Conservation (phyloP, 805 yeast genomes). For the Candida anglica region DNA sequence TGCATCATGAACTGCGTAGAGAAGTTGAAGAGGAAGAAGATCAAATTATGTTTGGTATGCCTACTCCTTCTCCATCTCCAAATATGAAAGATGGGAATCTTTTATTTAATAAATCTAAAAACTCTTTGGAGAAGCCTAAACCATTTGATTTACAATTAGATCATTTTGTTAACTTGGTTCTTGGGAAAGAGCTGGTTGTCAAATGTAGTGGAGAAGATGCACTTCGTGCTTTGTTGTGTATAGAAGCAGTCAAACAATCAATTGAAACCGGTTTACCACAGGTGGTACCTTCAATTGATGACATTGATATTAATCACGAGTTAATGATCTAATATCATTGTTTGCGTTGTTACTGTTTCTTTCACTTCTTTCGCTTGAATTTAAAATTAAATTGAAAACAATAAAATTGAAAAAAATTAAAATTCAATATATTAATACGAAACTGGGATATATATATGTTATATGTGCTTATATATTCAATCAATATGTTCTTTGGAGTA, state of each 20-base stretch:
- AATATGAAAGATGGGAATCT: constrained; percentile 18
- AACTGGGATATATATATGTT: too few relatives aligned
- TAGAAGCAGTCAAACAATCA: constrained; percentile 30
- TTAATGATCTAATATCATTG: constrained; percentile 10
- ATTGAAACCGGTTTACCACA: constrained; percentile 29
- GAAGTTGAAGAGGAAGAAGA: constrained; percentile 6
- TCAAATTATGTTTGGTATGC: constrained; percentile 10
- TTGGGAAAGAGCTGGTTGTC: constrained; percentile 20
- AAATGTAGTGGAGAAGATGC: constrained; percentile 33
- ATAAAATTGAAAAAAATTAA: constrained; percentile 18
- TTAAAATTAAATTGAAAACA: background rate
- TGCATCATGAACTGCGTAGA: constrained; percentile 8
- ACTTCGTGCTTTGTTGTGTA: constrained; percentile 27
- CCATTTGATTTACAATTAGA: constrained; percentile 39
- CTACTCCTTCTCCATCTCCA: constrained; percentile 31
- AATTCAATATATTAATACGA: constrained; percentile 23
- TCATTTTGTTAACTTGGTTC: constrained; percentile 33
- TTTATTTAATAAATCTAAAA: constrained; percentile 5
- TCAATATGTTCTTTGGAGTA: constrained; percentile 12
- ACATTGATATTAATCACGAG: constrained; percentile 15
- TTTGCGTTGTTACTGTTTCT: background rate
- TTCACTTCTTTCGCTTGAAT: too few relatives aligned
- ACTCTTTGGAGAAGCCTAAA: constrained; percentile 10
- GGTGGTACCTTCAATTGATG: constrained; percentile 20
- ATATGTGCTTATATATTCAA: too few relatives aligned